Evolutionary conservation across 306 rosid species (phyloP), one percentile per base, ranked within the genome.

Genomic region (Oxytropis ochrocephala): DNA sequence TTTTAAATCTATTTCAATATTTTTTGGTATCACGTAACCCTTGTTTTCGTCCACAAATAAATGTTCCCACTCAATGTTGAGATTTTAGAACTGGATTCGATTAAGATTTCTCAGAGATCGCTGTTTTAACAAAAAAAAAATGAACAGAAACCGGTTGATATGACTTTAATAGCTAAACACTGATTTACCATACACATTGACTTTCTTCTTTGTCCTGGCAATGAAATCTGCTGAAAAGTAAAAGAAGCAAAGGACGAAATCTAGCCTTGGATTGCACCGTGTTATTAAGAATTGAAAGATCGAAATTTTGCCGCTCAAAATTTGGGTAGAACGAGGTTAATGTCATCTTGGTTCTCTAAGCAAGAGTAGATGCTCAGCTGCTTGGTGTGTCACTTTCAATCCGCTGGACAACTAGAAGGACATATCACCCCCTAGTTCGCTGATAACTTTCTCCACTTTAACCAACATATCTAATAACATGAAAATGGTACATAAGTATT

Each of bases 361-460:
- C 66, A 38, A 36, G 44, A 16, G 30, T 75, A 51, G 67, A 53
- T 69, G 56, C 72, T 12, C 12, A 48, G 76, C 70, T 69, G 71
- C 77, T 57, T 0, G 4, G 52, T 65, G 66, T 52, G 64, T 70
- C 64, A 41, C 63, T 47, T 53, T 58, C 82, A 80, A 42, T 54
- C 60, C 66, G 70, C 49, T 6, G 60, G 24, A 59, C 47, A 68
- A 63, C 79, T 80, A 87, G 73, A 85, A 70, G 33, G 76, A 42
- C 86, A 82, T 67, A 74, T 75, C 91, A 57, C 82, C 90, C 27
- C 89, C 96, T 9, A 93, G 71, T 73, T 90, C 96, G 61, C 50
- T 8, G 54, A 93, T 81, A 41, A 90, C 85, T 88, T 73, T 86
- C 87, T 93, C 97, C 80, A 93, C 98, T 76, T 79, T 85, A 11